These are phyloP conservation scores for Camellia japonica DNA, from an alignment of 148 eudicot genomes.

Conservation along the genomic window DNA sequence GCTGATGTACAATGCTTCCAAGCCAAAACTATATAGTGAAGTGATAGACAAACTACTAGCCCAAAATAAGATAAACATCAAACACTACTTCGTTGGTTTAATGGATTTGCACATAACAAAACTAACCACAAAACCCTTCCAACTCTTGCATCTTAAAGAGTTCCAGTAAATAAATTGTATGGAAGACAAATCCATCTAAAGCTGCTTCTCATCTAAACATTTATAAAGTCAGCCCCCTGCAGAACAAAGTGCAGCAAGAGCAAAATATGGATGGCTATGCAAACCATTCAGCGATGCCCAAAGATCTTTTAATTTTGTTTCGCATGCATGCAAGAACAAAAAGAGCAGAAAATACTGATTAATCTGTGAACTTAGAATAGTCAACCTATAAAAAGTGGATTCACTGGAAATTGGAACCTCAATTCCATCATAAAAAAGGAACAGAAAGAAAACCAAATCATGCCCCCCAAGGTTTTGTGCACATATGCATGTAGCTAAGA, in stretches of 20 bases:
- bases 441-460: background rate
- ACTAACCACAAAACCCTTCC: background rate
- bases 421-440: background rate
- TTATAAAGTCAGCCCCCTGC: background rate
- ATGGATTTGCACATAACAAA: no score
- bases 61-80: no score
- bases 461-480: background rate
- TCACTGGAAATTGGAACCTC: background rate
- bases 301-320: background rate
- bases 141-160: background rate
- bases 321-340: background rate
- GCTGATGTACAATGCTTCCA: no score
- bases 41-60: no score
- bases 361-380: background rate
- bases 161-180: background rate
- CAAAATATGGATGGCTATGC: background rate
- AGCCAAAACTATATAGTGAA: no score
- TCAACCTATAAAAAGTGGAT: background rate
- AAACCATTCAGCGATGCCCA: background rate
- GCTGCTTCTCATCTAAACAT: background rate
- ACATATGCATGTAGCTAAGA: background rate
- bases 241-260: background rate
- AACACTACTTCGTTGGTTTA: no score
- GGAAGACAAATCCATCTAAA: background rate
- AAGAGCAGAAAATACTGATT: background rate